Percentiles rank a stretch among this genome's conserved stretches.
Conservation (phyloP, 306 rosid species). For the Trifolium pratense region DNA sequence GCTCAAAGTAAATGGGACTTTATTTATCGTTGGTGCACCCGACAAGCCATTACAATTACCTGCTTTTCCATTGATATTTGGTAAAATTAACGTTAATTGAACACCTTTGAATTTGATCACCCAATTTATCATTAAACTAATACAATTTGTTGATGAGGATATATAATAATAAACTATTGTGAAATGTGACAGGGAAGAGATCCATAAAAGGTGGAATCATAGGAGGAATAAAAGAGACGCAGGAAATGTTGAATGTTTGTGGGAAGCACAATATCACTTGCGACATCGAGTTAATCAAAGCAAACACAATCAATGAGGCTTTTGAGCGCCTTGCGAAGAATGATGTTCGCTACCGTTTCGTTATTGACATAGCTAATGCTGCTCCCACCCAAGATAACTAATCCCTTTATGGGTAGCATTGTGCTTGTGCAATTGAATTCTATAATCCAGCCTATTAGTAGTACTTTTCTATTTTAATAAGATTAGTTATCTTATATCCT, state of each 20-base stretch:
- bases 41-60: slow-evolving; percentile 65
- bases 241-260: slow-evolving; percentile 71
- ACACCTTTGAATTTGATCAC: no score
- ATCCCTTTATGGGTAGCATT: background rate
- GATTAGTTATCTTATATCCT: background rate
- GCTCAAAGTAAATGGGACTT: slow-evolving; percentile 69
- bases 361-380: slow-evolving; percentile 56
- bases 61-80: slow-evolving; percentile 70
- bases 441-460: no score
- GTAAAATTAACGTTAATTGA: slow-evolving; percentile 39
- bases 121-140: background rate
- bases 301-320: slow-evolving; percentile 58
- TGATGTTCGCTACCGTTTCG: slow-evolving; percentile 75
- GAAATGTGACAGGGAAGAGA: slow-evolving; percentile 54
- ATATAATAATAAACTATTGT: background rate
- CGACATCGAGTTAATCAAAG: slow-evolving; percentile 60
- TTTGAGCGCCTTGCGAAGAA: slow-evolving; percentile 56
- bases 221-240: slow-evolving; percentile 72
- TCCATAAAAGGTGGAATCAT: slow-evolving; percentile 77
- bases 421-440: no score
- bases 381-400: background rate
- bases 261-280: slow-evolving; percentile 66
- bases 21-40: slow-evolving; percentile 72
- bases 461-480: no score
- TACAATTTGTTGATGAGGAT: background rate